These are phyloP conservation scores for Talaromyces atroroseus DNA, from an alignment of 2,329 filamentous ascomycete genomes.

Conservation along the genomic window DNA sequence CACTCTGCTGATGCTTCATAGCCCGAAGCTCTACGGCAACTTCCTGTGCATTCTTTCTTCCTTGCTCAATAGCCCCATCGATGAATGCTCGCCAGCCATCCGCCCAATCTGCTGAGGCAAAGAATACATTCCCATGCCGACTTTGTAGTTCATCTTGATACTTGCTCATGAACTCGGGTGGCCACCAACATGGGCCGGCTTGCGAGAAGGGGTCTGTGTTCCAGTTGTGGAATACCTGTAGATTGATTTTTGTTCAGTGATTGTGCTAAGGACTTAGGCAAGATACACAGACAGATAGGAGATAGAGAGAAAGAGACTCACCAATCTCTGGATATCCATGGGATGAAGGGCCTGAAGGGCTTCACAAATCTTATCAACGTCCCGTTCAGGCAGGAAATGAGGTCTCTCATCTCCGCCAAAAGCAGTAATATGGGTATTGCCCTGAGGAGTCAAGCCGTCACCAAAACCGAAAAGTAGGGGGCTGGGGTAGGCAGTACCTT, in stretches of 20 bases:
- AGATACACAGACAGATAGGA: too few relatives aligned
- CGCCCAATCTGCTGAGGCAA: slow-evolving; percentile 25
- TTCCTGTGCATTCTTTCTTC: too few relatives aligned
- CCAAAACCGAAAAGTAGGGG: slow-evolving; percentile 16
- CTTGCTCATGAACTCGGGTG: slow-evolving; percentile 18
- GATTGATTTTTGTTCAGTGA: too few relatives aligned
- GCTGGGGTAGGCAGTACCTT: slow-evolving; percentile 12
- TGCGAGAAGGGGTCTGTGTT: slow-evolving; percentile 20
- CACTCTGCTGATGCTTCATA: too few relatives aligned
- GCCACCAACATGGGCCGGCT: slow-evolving; percentile 18
- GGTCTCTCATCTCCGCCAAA: slow-evolving; percentile 12
- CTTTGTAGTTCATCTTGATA: slow-evolving; percentile 22
- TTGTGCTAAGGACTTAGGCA: too few relatives aligned
- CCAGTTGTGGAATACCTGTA: slow-evolving; percentile 21
- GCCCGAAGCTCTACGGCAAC: too few relatives aligned
- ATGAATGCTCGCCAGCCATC: slow-evolving; percentile 25
- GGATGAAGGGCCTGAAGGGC: slow-evolving; percentile 10
- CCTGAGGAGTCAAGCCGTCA: slow-evolving; percentile 13
- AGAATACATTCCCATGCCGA: slow-evolving; percentile 20
- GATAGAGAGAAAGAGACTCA: neutral
- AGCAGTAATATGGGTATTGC: slow-evolving; percentile 11
- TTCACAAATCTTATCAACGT: slow-evolving; percentile 4
- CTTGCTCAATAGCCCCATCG: slow-evolving; percentile 25
- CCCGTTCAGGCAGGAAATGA: slow-evolving; percentile 9
- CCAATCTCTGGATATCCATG: slow-evolving; percentile 11